Percentiles rank a stretch among this genome's conserved stretches.
These are phyloP conservation scores for Calonectria naviculata DNA, from an alignment of 2,329 filamentous ascomycete genomes.

Conservation along the genomic window DNA sequence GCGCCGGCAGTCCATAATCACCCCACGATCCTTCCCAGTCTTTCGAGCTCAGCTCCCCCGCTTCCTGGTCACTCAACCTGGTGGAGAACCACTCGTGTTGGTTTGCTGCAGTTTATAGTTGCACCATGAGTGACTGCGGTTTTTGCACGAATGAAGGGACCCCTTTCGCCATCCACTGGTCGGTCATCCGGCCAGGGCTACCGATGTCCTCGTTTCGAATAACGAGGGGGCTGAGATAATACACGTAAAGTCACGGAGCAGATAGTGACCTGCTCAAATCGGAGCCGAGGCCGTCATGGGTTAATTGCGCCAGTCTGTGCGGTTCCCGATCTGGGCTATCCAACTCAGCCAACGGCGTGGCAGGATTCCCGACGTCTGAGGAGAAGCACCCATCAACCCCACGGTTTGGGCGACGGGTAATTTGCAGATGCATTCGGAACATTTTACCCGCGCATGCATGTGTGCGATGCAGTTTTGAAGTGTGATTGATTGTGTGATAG, in stretches of 20 bases:
- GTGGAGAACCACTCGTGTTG: constrained; percentile 19
- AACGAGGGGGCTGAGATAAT: constrained; percentile 8
- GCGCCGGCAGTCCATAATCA: constrained; percentile 26
- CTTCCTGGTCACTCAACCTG: constrained; percentile 18
- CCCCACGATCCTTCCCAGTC: constrained; percentile 27
- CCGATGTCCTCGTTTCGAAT: constrained; percentile 24
- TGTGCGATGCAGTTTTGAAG: neutral
- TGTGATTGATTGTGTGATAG: neutral
- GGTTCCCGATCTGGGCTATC: neutral
- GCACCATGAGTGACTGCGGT: constrained; percentile 8
- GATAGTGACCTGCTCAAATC: neutral
- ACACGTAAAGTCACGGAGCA: neutral
- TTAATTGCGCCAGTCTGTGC: constrained; percentile 17
- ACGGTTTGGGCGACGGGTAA: neutral
- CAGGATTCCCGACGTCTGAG: neutral
- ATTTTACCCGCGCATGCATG: neutral
- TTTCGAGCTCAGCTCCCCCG: constrained; percentile 16
- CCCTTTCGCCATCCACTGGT: constrained; percentile 3
- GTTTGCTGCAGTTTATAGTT: constrained; percentile 10
- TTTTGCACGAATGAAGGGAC: constrained; percentile 34
- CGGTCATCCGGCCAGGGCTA: neutral
- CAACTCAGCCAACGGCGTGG: neutral
- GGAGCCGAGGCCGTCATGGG: neutral
- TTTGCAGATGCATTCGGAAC: neutral
- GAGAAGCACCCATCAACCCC: neutral